phyloP scores from a whole-genome alignment of 768 basidiomycete species.

The Auricularia cornea region DNA sequence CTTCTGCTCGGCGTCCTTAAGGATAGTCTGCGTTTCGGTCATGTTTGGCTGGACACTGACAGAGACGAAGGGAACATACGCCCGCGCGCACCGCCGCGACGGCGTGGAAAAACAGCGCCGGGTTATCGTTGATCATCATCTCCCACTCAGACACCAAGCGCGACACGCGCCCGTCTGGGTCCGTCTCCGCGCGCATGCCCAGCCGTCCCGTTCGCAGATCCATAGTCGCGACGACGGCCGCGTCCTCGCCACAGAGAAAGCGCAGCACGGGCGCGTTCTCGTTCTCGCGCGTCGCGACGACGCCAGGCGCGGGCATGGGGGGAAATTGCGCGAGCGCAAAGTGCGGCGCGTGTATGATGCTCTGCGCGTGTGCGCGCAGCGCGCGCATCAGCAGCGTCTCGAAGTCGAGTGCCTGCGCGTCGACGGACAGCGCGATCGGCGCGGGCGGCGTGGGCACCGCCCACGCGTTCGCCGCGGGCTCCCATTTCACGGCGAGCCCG shows the following conservation, averaged over 20 bases:
- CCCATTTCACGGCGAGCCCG: conserved; percentile 51
- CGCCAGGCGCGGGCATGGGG: not conserved
- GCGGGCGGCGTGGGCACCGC: conserved; percentile 31
- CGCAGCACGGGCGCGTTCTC: not conserved
- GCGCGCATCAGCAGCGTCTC: conserved; percentile 57
- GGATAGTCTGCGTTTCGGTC: conserved; percentile 56
- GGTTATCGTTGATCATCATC: conserved; percentile 64
- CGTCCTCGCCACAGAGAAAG: conserved; percentile 32
- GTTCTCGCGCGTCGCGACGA: not conserved
- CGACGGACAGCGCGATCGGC: conserved; percentile 20
- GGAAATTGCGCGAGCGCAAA: conserved; percentile 28
- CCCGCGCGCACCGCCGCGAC: conserved; percentile 52
- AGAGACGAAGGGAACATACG: conserved; percentile 47
- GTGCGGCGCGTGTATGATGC: conserved; percentile 51
- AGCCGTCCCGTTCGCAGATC: conserved; percentile 75
- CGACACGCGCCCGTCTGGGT: conserved; percentile 65
- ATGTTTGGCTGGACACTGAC: not conserved
- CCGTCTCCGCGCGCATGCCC: conserved; percentile 72
- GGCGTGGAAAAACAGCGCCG: conserved; percentile 46
- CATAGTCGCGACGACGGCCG: conserved; percentile 66
- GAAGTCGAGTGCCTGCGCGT: conserved; percentile 65
- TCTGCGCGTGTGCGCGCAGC: conserved; percentile 56
- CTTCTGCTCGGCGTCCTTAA: conserved; percentile 75
- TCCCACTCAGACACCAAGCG: conserved; percentile 52
- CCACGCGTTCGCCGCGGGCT: conserved; percentile 58